These are phyloP conservation scores for Sphaerostilbella broomeana DNA, from an alignment of 2,329 filamentous ascomycete species.

Conservation along the genomic window DNA sequence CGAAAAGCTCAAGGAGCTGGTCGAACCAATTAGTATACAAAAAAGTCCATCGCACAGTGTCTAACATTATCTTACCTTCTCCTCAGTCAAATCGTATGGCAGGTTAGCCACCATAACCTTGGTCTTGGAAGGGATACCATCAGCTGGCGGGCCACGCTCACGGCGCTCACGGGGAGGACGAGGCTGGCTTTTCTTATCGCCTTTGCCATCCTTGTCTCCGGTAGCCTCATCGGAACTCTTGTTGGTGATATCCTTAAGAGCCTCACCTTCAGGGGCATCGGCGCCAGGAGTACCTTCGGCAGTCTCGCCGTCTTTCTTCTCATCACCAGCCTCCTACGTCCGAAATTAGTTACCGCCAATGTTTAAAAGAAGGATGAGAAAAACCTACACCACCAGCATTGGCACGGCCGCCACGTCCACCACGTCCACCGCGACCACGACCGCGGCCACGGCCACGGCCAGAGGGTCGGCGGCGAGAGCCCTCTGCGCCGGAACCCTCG, in stretches of 20 bases:
- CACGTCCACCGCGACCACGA: slow-evolving; percentile 61
- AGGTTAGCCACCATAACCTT: slow-evolving; percentile 99
- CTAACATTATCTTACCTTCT: slow-evolving; percentile 60
- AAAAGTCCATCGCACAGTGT: not conserved
- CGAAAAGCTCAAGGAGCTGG: slow-evolving; percentile 95
- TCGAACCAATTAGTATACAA: slow-evolving; percentile 11
- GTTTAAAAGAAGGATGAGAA: not conserved
- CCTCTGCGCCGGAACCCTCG: slow-evolving; percentile 66
- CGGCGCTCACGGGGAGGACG: slow-evolving; percentile 55
- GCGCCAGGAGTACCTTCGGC: slow-evolving; percentile 35
- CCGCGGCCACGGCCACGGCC: slow-evolving; percentile 63
- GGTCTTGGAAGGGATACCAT: slow-evolving; percentile 96
- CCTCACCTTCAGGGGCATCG: slow-evolving; percentile 48
- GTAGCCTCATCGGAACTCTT: slow-evolving; percentile 50
- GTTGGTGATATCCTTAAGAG: slow-evolving; percentile 57
- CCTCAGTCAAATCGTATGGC: slow-evolving; percentile 94
- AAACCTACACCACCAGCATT: slow-evolving; percentile 36
- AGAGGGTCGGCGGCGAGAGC: slow-evolving; percentile 54
- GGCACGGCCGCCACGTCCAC: slow-evolving; percentile 51
- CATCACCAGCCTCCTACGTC: slow-evolving; percentile 30
- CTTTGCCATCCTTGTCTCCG: slow-evolving; percentile 10
- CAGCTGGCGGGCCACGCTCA: slow-evolving; percentile 91
- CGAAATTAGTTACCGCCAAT: not conserved
- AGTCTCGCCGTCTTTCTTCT: slow-evolving; percentile 41
- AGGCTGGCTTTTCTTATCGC: slow-evolving; percentile 38